Evolutionary conservation across 179 eudicot species (phyloP).

Genomic region (Actinidia polygama): DNA sequence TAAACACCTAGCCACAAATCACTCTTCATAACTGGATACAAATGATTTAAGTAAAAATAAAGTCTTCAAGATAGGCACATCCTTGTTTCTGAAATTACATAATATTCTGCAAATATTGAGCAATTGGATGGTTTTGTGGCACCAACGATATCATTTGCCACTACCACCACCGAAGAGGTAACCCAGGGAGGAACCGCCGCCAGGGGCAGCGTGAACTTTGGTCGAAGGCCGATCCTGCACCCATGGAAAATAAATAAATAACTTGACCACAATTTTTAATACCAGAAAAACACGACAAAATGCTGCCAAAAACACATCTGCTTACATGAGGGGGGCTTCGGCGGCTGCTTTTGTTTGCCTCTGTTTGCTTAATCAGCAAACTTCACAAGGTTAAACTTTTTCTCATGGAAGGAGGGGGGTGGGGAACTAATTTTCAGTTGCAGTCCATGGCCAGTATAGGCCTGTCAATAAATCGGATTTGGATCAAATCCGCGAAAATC

Average conservation of each 20-base stretch:
- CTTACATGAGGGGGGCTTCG: neutral
- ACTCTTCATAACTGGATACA: neutral
- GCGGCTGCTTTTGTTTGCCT: neutral
- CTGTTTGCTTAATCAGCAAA: neutral
- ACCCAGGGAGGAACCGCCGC: constrained; percentile 40
- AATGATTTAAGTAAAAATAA: neutral
- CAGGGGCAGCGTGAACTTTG: constrained; percentile 53
- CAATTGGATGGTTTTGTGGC: neutral
- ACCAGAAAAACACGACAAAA: neutral
- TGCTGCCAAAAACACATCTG: neutral
- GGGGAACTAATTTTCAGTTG: neutral
- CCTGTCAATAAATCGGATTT: too few relatives aligned
- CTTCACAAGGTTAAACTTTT: neutral
- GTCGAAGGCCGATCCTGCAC: constrained; percentile 47
- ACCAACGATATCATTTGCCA: constrained; percentile 15
- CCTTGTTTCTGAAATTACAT: constrained; percentile 10
- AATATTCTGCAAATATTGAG: neutral
- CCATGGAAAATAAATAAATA: neutral
- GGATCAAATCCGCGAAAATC: too few relatives aligned
- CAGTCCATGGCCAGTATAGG: neutral
- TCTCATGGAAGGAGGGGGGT: neutral
- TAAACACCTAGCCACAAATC: neutral
- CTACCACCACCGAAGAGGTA: constrained; percentile 42
- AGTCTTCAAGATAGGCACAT: neutral
- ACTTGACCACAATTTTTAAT: neutral